Evolutionary conservation across 2,329 filamentous ascomycete genomes (phyloP), one percentile per base, ranked within the genome.

Genomic region (Xylariaceae sp.): DNA sequence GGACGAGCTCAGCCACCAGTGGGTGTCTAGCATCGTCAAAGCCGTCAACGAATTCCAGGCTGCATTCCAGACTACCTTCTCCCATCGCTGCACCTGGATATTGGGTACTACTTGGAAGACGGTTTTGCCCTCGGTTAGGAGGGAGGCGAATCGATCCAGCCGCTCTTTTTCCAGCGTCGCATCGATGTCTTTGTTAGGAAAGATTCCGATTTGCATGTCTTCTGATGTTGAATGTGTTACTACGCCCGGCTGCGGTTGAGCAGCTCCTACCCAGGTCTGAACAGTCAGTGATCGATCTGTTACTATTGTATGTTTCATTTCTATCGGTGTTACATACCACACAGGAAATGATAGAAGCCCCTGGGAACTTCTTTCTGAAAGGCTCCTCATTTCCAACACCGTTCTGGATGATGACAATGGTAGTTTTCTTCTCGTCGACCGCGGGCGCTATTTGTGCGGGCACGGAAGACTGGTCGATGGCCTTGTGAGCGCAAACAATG

Each of bases 11-110:
- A 82, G 61, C 57, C 79, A 76, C 0, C 70, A 58, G 1, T 75
- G 71, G 17, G 79, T 79, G 45, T 76, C 72, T 34, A 70, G 68
- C 0, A 74, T 68, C 0, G 77, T 75, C 1, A 83, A 64, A 0
- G 79, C 78, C 34, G 76, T 80, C 27, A 82, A 68, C 0, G 79
- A 74, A 52, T 84, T 84, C 75, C 77, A 83, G 0, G 76, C 70
- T 1, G 74, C 79, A 55, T 84, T 84, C 60, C 79, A 67, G 0
- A 83, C 64, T 0, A 83, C 69, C 60, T 84, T 85, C 42, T 70
- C 68, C 80, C 80, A 84, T 6, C 80, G 70, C 42, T 75, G 70
- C 0, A 70, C 58, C 50, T 84, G 79, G 7, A 85, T 69, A 49
- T 83, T 70, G 4, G 72, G 67, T 29, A 75, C 68, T 5, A 77